phyloP scores from a whole-genome alignment of 495 filamentous ascomycete species.

The Aspergillus ostianus region DNA sequence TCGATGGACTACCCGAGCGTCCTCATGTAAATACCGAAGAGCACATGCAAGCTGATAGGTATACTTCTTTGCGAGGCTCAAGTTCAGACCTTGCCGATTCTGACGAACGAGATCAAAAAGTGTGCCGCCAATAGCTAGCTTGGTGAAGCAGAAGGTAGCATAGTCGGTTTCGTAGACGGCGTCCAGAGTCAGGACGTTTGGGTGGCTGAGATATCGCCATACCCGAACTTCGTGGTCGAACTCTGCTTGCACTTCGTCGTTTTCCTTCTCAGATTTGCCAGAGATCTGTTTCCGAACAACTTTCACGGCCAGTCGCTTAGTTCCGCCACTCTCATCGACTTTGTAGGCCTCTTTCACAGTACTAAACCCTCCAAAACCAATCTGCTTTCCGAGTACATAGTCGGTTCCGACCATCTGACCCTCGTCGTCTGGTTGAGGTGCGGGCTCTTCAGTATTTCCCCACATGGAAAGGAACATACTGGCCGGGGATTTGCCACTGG shows the following conservation, averaged over 20 bases:
- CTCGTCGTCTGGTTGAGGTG: constrained; percentile 61
- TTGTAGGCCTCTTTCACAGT: constrained; percentile 70
- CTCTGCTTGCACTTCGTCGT: constrained; percentile 67
- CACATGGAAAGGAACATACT: constrained; percentile 61
- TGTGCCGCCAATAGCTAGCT: constrained; percentile 64
- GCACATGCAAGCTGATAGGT: constrained; percentile 67
- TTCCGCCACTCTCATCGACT: constrained; percentile 53
- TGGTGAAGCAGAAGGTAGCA: constrained; percentile 74
- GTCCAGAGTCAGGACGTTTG: constrained; percentile 63
- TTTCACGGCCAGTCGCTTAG: constrained; percentile 63
- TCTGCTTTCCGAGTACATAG: constrained; percentile 70
- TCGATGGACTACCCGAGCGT: constrained; percentile 67
- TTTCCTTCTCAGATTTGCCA: constrained; percentile 58
- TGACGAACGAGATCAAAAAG: constrained; percentile 66
- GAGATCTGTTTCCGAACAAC: constrained; percentile 64
- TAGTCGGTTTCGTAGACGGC: constrained; percentile 68
- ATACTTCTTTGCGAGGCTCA: constrained; percentile 59
- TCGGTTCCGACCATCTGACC: constrained; percentile 70
- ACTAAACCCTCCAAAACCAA: constrained; percentile 71
- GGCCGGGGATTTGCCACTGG: constrained; percentile 53
- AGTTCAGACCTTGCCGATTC: constrained; percentile 55
- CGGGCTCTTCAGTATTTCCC: constrained; percentile 42
- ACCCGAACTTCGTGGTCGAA: constrained; percentile 73
- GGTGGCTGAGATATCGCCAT: constrained; percentile 68
- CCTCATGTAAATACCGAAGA: constrained; percentile 71